Conservation (phyloP, 495 filamentous ascomycete species). For the Lasiosphaeria ovina region DNA sequence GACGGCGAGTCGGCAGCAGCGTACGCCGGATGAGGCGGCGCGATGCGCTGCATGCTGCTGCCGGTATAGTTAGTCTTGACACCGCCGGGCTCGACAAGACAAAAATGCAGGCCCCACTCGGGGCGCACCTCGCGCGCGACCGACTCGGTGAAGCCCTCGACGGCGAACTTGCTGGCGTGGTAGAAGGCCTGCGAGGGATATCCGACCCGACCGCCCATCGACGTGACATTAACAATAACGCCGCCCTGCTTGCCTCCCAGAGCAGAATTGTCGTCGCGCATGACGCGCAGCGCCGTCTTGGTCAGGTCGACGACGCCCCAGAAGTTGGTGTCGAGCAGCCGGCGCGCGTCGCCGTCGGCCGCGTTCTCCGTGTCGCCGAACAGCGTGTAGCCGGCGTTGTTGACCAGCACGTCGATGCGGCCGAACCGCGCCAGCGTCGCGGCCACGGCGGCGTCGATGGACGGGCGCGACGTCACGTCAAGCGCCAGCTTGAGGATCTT, state of each 20-base stretch:
- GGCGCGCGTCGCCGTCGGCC: constrained; percentile 37
- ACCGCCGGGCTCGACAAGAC: constrained; percentile 50
- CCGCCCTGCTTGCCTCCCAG: constrained; percentile 40
- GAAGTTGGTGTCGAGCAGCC: constrained; percentile 53
- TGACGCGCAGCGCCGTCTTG: constrained; percentile 42
- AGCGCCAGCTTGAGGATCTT: constrained; percentile 45
- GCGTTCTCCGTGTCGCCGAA: constrained; percentile 48
- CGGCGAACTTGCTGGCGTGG: constrained; percentile 54
- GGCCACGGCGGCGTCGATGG: constrained; percentile 42
- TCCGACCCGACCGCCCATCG: constrained; percentile 49
- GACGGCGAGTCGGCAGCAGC: constrained; percentile 33
- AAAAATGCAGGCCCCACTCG: constrained; percentile 53
- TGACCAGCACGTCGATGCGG: constrained; percentile 55
- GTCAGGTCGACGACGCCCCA: constrained; percentile 50
- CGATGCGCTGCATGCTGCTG: constrained; percentile 21
- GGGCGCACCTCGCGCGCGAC: constrained; percentile 49
- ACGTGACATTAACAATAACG: constrained; percentile 53
- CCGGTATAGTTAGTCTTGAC: constrained; percentile 47
- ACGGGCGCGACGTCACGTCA: constrained; percentile 41
- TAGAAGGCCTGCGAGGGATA: constrained; percentile 51
- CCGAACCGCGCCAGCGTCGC: constrained; percentile 38
- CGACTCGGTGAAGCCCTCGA: constrained; percentile 57
- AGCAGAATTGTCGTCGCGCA: constrained; percentile 43
- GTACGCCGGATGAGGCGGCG: constrained; percentile 40
- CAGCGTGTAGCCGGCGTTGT: constrained; percentile 55